A percentile compares a stretch with the other conserved stretches of the same genome.
phyloP scores from a whole-genome alignment of 192 early-diverging fungal species.

The Mortierella antarctica region DNA sequence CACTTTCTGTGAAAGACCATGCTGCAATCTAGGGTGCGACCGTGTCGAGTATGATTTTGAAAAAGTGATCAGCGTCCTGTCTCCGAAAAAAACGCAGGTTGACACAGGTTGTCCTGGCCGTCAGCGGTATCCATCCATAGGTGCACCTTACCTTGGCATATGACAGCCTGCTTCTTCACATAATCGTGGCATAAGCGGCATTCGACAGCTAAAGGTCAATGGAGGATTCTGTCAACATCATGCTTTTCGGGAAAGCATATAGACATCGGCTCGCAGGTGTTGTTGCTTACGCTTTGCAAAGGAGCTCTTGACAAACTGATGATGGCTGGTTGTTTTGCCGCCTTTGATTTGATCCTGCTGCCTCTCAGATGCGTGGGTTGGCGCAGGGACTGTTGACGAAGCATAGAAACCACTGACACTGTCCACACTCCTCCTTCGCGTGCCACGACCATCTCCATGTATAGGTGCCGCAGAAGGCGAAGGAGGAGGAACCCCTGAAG shows the following conservation, averaged over 20 bases:
- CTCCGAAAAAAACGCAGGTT: too few species aligned
- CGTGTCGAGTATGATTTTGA: not conserved
- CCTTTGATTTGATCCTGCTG: conserved; percentile 24
- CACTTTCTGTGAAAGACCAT: conserved; percentile 47
- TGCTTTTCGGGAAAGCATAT: too few species aligned
- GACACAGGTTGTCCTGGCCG: not conserved
- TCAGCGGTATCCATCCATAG: not conserved
- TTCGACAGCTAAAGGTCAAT: conserved; percentile 54
- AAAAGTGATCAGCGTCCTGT: not conserved
- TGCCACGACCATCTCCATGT: conserved; percentile 5
- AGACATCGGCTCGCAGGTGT: too few species aligned
- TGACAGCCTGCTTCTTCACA: conserved; percentile 59
- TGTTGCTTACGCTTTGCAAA: conserved; percentile 64
- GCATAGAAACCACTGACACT: conserved; percentile 26
- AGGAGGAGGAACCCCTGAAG: conserved; percentile 32
- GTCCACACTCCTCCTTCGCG: conserved; percentile 27
- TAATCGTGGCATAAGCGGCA: conserved; percentile 61
- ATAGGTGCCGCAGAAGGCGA: conserved; percentile 9
- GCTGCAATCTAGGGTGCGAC: conserved; percentile 21
- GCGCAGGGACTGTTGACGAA: conserved; percentile 26
- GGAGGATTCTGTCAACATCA: not conserved
- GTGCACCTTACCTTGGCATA: conserved; percentile 62
- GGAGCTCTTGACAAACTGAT: conserved; percentile 67
- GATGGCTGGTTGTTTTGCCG: conserved; percentile 42
- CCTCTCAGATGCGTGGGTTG: conserved; percentile 9